Percentiles rank a stretch among this genome's conserved stretches.
Conservation (phyloP, 208 protist genomes). For the Trypanosoma brucei region DNA sequence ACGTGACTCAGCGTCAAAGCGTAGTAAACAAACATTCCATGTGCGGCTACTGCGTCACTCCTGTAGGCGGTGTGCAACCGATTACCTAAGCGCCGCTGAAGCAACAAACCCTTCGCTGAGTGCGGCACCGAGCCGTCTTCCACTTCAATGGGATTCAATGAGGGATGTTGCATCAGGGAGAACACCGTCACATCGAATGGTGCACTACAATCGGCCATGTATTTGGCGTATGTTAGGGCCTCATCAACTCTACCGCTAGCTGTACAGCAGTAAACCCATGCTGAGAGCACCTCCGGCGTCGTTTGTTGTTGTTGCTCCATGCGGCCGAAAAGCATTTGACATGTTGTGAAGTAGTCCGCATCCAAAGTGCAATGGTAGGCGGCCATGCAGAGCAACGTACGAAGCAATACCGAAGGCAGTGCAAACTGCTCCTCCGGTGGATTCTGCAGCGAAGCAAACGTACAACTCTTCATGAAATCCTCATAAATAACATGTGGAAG, state of each 20-base stretch:
- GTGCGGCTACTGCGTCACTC: constrained; percentile 36
- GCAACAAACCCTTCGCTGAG: constrained; percentile 51
- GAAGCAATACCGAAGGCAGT: constrained; percentile 35
- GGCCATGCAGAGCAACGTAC: constrained; percentile 52
- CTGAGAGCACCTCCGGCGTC: constrained; percentile 44
- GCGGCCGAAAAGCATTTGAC: constrained; percentile 48
- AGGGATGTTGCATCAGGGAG: constrained; percentile 70
- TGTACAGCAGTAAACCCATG: constrained; percentile 67
- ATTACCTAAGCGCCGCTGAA: constrained; percentile 62
- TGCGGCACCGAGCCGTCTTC: constrained; percentile 28
- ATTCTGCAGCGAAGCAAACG: constrained; percentile 68
- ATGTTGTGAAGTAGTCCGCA: constrained; percentile 67
- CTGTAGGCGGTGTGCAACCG: constrained; percentile 21
- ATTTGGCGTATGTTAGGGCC: constrained; percentile 39
- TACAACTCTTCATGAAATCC: constrained; percentile 79
- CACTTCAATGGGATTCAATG: constrained; percentile 35
- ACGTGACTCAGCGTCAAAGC: constrained; percentile 67
- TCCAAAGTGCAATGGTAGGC: constrained; percentile 71
- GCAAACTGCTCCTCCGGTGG: constrained; percentile 83
- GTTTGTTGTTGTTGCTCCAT: constrained; percentile 77
- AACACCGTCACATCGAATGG: constrained; percentile 71
- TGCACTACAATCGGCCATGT: constrained; percentile 48
- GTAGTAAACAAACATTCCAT: constrained; percentile 84
- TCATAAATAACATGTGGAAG: constrained; percentile 86
- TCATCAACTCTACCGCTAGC: constrained; percentile 52